Evolutionary conservation across 176 grass and related monocot genomes (phyloP).

Genomic region (Aegilops bicornis): DNA sequence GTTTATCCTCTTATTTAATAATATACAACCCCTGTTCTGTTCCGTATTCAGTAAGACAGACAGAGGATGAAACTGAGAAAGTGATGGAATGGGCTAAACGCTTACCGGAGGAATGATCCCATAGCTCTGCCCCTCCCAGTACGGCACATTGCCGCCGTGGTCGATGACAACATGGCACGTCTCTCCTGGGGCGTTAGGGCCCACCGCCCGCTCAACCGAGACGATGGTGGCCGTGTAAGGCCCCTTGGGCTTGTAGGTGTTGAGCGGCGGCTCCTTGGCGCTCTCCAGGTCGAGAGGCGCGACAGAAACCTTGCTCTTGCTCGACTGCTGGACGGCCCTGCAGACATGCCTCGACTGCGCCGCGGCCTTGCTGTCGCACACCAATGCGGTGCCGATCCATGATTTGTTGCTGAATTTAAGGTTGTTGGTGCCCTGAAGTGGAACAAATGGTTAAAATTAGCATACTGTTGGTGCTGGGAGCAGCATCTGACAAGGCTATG

Average conservation of each 20-base stretch:
- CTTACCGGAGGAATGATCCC: constrained; percentile 90
- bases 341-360: constrained; percentile 31
- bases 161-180: constrained; percentile 98
- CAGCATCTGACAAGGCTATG: no score
- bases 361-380: constrained; percentile 32
- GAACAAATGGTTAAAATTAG: fast-evolving
- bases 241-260: constrained; percentile 77
- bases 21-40: not conserved
- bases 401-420: constrained; percentile 56
- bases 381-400: constrained; percentile 38
- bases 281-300: constrained; percentile 63
- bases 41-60: not conserved
- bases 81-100: not conserved
- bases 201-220: constrained; percentile 76
- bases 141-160: constrained; percentile 85
- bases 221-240: constrained; percentile 85
- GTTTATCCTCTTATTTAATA: not conserved
- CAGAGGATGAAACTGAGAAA: not conserved
- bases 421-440: constrained; percentile 51
- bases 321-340: constrained; percentile 54
- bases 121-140: constrained; percentile 94
- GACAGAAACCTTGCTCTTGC: constrained; percentile 58
- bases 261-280: constrained; percentile 73
- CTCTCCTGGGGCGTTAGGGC: constrained; percentile 78
- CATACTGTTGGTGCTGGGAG: not conserved